A percentile compares a stretch with the other conserved stretches of the same genome.
phyloP scores from a whole-genome alignment of 2,329 filamentous ascomycete genomes.

The Diaporthe longicolla region DNA sequence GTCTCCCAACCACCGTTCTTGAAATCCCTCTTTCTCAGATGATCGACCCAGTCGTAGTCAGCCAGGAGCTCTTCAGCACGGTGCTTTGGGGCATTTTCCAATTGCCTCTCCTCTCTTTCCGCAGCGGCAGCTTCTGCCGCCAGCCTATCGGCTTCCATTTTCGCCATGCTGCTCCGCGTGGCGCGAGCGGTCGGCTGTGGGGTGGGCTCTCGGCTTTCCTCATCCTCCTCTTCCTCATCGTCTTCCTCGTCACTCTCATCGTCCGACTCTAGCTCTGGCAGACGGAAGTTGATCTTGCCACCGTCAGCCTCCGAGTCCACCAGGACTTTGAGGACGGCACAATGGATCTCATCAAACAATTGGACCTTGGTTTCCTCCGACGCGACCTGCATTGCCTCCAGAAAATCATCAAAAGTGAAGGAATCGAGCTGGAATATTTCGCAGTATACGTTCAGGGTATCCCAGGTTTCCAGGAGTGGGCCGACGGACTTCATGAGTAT shows the following conservation, averaged over 20 bases:
- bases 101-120: constrained; percentile 62
- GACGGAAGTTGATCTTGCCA: constrained; percentile 82
- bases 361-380: constrained; percentile 83
- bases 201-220: constrained; percentile 77
- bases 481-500: constrained; percentile 90
- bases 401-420: constrained; percentile 97
- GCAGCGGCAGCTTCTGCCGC: constrained; percentile 71
- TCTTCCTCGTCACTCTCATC: constrained; percentile 77
- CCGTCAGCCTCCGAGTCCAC: constrained; percentile 82
- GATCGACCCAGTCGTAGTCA: constrained; percentile 86
- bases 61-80: constrained; percentile 82
- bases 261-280: constrained; percentile 82
- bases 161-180: constrained; percentile 88
- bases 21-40: constrained; percentile 87
- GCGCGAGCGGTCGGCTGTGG: constrained; percentile 77
- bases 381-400: constrained; percentile 86
- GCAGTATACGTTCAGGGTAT: constrained; percentile 97
- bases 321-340: constrained; percentile 88
- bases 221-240: constrained; percentile 70
- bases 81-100: constrained; percentile 67
- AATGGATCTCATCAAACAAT: constrained; percentile 91
- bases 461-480: constrained; percentile 90
- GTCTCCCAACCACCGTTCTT: constrained; percentile 91
- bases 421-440: constrained; percentile 95
- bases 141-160: constrained; percentile 80